Conservation (phyloP, 106 monocot genomes). For the Apostasia shenzhenica region DNA sequence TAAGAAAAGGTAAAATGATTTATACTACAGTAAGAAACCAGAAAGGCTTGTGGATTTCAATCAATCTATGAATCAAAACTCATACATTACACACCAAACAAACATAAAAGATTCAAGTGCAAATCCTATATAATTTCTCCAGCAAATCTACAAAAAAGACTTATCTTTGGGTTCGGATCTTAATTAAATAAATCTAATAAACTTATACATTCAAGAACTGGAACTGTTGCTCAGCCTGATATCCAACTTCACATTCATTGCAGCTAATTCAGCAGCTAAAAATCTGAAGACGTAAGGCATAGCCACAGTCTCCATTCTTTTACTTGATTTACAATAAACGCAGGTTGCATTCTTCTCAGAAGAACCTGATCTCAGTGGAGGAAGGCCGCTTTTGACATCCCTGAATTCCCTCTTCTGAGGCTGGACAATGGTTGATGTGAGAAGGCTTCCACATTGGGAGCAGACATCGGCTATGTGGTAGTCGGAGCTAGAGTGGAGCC, state of each 20-base stretch:
- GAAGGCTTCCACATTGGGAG: conserved; percentile 70
- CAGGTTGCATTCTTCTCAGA: conserved; percentile 41
- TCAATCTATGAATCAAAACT: too few relatives aligned
- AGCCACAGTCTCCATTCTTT: conserved; percentile 94
- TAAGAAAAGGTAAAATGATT: too few relatives aligned
- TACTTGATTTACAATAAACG: conserved; percentile 58
- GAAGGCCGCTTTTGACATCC: conserved; percentile 50
- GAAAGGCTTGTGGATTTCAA: too few relatives aligned
- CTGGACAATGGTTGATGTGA: conserved; percentile 55
- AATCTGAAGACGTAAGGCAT: conserved; percentile 97
- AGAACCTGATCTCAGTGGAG: conserved; percentile 20
- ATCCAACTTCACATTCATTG: conserved; percentile 88
- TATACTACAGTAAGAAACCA: too few relatives aligned
- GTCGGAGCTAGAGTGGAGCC: conserved; percentile 90
- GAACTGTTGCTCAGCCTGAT: conserved; percentile 44
- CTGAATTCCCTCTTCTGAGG: conserved; percentile 36
- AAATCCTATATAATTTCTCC: too few relatives aligned
- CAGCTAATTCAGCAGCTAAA: conserved; percentile 74
- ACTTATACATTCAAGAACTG: too few relatives aligned
- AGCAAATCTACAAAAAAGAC: too few relatives aligned
- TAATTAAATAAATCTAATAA: too few relatives aligned
- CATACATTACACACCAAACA: too few relatives aligned
- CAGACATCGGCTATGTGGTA: conserved; percentile 96
- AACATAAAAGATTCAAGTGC: too few relatives aligned
- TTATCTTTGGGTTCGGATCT: too few relatives aligned